Evolutionary conservation across 345 rosid genomes (phyloP), one percentile per base, ranked within the genome.

Genomic region (Hypericum perforatum): DNA sequence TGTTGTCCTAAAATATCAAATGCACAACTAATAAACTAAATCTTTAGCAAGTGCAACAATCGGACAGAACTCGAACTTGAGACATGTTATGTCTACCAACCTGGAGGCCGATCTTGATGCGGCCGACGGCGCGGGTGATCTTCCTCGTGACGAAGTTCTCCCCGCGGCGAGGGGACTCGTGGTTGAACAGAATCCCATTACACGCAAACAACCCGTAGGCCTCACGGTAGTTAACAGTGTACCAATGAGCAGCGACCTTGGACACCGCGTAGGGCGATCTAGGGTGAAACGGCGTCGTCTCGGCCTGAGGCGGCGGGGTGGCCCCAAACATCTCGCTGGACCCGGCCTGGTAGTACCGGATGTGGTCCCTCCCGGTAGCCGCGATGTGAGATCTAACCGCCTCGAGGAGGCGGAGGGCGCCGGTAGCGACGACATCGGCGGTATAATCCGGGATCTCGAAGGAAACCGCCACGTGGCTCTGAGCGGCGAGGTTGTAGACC

Each of bases 251-350:
- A 0, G 98, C 96, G 63, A 81, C 75, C 64, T 91, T 91, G 29
- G 98, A 82, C 0, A 81, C 98, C 0, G 96, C 98, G 70, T 91
- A 91, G 4, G 98, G 98, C 52, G 98, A 91, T 71, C 98, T 76
- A 6, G 98, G 98, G 48, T 91, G 98, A 62, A 91, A 91, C 3
- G 96, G 90, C 4, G 95, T 43, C n/a, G 76, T 40, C 52, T 91
- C 98, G 0, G 80, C 69, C 41, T 91, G 95, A 0, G 96, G 96
- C 6, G 96, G 98, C 0, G 89, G 87, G 0, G 96, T 87, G 39
- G 98, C 73, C 50, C 98, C 98, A 49, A 91, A 91, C 98, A 91
- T 91, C 56, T 91, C 96, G 0, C 96, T 87, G 0, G 98, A 91
- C 52, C 98, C 95, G 6, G 98, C 98, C 63, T 91, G 96, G 49